Base-by-base conservation (phyloP, 495 filamentous ascomycete species). In the Penicillium samsonianum region DNA sequence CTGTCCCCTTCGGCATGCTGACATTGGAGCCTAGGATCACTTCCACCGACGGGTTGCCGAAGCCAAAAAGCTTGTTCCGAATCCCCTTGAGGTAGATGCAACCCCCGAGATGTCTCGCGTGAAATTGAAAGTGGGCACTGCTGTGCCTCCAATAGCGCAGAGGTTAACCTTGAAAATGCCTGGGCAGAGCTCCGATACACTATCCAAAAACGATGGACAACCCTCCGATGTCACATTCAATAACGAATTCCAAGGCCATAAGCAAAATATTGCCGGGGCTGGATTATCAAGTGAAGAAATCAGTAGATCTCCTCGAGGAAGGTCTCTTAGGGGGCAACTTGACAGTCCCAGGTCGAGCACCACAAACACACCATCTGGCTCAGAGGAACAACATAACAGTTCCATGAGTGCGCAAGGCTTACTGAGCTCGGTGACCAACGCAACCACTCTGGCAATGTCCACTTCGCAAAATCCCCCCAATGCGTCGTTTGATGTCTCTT, bases 81-180 rank as follows among this genome's bases (percentile, higher is more conserved):
- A 91, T 62, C 82, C 88, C 7, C 70, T 81, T 30, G 86, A 87
- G 59, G 84, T 87, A 30, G 90, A 89, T 67, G 85, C 57, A 45
- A 57, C 62, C 50, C 62, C 63, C 54, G 58, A 61, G 30, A 57
- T 44, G 52, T 64, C 65, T 66, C 64, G 69, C 30, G 68, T 95
- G 59, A 92, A 90, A 62, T 76, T 94, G 33, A 91, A 90, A 69
- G 75, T 91, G 62, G 71, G 80, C 22, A 71, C 78, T 5, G 79
- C 73, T 19, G 83, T 83, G 45, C 82, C 85, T 31, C 80, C 82
- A n/a, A 66, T 65, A 30, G 38, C 53, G 42, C 67, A 70, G 53
- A 74, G 64, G 55, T 67, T 78, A 47, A 77, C 65, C 5, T 57
- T 78, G 52, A 75, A 72, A 55, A 68, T 77, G 58, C 69, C 77